phyloP scores from a whole-genome alignment of 2,329 filamentous ascomycete species.

The Curvularia sp. region DNA sequence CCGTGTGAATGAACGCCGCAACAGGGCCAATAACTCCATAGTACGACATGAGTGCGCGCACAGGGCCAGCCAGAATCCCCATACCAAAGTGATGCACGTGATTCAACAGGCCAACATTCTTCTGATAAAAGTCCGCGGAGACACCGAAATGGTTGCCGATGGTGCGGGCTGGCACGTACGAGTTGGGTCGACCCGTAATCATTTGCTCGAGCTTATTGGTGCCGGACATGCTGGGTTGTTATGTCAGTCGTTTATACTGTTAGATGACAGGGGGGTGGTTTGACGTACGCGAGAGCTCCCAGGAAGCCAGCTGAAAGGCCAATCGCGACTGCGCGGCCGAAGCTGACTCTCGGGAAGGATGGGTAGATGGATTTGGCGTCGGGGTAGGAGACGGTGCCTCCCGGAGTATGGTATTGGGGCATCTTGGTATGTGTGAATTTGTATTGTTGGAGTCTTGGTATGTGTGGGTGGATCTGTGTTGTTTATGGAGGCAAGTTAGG shows the following conservation, averaged over 20 bases:
- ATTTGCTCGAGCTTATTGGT: conserved; percentile 39
- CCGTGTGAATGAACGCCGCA: conserved; percentile 39
- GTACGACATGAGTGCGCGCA: conserved; percentile 39
- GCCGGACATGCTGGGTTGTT: conserved; percentile 34
- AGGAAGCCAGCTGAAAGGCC: conserved; percentile 25
- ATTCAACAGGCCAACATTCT: conserved; percentile 35
- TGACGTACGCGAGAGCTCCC: conserved; percentile 23
- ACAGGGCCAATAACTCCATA: conserved; percentile 44
- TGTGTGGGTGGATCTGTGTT: no score
- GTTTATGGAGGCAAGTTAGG: no score
- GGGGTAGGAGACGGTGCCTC: neutral
- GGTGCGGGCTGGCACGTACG: conserved; percentile 43
- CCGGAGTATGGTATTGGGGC: conserved; percentile 1
- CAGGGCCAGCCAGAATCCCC: conserved; percentile 38
- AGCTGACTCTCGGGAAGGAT: conserved; percentile 24
- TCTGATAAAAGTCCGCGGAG: conserved; percentile 14
- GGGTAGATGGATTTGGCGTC: conserved; percentile 31
- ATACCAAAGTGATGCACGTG: conserved; percentile 38
- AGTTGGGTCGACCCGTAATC: conserved; percentile 38
- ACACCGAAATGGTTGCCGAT: conserved; percentile 37
- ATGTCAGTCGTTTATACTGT: neutral
- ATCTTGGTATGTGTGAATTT: neutral
- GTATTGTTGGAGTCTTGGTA: neutral
- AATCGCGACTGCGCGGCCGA: conserved; percentile 29
- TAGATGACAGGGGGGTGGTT: no score